Evolutionary conservation across 768 basidiomycete species (phyloP).

Genomic region (Dacryopinax primogenitus): DNA sequence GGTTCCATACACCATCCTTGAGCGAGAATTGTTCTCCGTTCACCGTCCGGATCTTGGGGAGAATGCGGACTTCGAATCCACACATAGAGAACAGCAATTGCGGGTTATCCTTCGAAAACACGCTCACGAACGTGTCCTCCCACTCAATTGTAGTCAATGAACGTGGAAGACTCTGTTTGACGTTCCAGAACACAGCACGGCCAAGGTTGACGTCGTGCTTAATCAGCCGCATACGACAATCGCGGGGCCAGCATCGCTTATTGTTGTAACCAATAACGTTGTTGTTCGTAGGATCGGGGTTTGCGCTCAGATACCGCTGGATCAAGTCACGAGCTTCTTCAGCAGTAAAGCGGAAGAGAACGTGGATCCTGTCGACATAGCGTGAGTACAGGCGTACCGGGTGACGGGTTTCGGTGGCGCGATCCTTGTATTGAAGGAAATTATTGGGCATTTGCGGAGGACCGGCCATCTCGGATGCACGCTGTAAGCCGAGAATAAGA

Average conservation of each 20-base stretch:
- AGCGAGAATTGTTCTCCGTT: slow-evolving; percentile 94
- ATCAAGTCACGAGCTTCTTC: slow-evolving; percentile 96
- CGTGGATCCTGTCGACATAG: slow-evolving; percentile 88
- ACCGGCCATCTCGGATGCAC: slow-evolving; percentile 98
- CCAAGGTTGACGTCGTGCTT: slow-evolving; percentile 99
- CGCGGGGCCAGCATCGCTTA: slow-evolving; percentile 97
- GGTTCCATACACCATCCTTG: slow-evolving; percentile 92
- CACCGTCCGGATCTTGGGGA: slow-evolving; percentile 91
- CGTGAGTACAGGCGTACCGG: slow-evolving; percentile 97
- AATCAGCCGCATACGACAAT: slow-evolving; percentile 97
- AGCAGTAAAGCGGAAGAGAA: slow-evolving; percentile 93
- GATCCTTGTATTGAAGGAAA: slow-evolving; percentile 94
- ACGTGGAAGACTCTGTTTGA: slow-evolving; percentile 89
- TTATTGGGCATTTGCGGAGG: slow-evolving; percentile 97
- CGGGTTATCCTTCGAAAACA: slow-evolving; percentile 95
- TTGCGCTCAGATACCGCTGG: slow-evolving; percentile 91
- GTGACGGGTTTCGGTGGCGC: slow-evolving; percentile 86
- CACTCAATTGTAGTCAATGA: slow-evolving; percentile 97
- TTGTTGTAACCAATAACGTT: slow-evolving; percentile 99
- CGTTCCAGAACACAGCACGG: slow-evolving; percentile 98
- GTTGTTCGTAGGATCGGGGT: slow-evolving; percentile 97
- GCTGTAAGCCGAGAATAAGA: slow-evolving; percentile 89
- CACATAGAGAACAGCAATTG: slow-evolving; percentile 97
- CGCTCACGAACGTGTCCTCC: slow-evolving; percentile 96
- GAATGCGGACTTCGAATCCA: slow-evolving; percentile 95